Percentiles rank a stretch among this genome's conserved stretches.
Conservation (phyloP, 2,329 filamentous ascomycete species). For the Talaromyces sp. region DNA sequence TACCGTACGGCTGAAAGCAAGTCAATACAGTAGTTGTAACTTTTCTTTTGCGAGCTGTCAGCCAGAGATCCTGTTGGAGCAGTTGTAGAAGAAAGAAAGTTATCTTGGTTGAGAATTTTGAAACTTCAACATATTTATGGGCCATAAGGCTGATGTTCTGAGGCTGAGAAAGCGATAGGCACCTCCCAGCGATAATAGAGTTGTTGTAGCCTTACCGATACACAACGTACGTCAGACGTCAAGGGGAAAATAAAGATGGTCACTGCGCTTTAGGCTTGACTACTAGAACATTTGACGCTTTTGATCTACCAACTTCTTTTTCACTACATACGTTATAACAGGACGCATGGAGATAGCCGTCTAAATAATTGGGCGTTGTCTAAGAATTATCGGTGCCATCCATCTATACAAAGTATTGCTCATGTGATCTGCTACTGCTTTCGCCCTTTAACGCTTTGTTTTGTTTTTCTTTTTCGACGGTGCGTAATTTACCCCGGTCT, state of each 20-base stretch:
- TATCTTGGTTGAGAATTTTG: neutral
- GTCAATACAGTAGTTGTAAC: neutral
- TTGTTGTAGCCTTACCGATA: constrained; percentile 1
- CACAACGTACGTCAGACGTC: neutral
- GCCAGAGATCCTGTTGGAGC: neutral
- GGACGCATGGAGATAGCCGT: neutral
- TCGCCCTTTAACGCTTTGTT: neutral
- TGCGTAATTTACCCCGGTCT: constrained; percentile 1
- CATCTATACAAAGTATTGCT: neutral
- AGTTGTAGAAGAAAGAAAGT: neutral
- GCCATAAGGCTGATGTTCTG: neutral
- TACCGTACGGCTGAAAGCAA: neutral
- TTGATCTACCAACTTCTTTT: neutral
- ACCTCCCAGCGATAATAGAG: neutral
- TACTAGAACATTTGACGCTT: neutral
- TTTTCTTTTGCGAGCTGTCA: neutral
- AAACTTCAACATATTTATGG: neutral
- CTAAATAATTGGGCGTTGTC: neutral
- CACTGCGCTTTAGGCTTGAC: neutral
- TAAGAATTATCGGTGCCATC: neutral
- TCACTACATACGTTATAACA: neutral
- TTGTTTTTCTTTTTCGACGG: neutral
- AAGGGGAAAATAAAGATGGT: neutral
- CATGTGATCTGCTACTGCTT: neutral
- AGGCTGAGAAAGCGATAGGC: neutral